Evolutionary conservation across 1,284 basidiomycete species (phyloP).

Genomic region (Puccinia horiana): DNA sequence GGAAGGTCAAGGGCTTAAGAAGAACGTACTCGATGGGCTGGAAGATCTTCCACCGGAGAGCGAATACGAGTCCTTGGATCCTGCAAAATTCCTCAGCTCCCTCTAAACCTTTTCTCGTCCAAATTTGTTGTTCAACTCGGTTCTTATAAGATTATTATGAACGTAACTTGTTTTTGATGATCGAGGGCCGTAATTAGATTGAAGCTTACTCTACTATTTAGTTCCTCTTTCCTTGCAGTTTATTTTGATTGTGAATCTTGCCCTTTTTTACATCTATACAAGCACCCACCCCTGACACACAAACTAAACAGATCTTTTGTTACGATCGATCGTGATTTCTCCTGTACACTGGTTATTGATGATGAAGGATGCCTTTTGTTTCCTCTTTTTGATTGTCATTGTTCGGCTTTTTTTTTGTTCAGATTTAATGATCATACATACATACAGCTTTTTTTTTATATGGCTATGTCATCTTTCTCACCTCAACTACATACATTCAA

Average conservation of each 20-base stretch:
- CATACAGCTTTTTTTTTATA: not conserved
- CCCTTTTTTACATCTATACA: not conserved
- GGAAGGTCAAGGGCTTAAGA: conserved; percentile 61
- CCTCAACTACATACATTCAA: too few species aligned
- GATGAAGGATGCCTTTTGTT: not conserved
- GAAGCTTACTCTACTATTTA: not conserved
- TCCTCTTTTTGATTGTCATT: not conserved
- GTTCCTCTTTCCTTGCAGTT: not conserved
- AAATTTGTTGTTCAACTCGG: not conserved
- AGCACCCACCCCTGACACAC: too few species aligned
- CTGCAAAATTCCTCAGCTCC: conserved; percentile 12
- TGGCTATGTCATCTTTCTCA: too few species aligned
- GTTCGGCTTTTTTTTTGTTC: not conserved
- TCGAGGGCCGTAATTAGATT: too few species aligned
- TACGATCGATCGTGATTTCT: not conserved
- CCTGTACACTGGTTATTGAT: not conserved
- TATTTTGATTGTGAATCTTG: conserved; percentile 5
- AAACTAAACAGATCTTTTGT: not conserved
- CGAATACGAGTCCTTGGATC: conserved; percentile 70
- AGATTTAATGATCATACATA: not conserved
- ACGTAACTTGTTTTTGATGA: not conserved
- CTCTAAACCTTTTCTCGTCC: not conserved
- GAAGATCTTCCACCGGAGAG: conserved; percentile 86
- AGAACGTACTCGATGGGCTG: conserved; percentile 77
- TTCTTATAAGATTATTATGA: not conserved